A percentile compares a stretch with the other conserved stretches of the same genome.
These are phyloP conservation scores for Inonotus hispidus DNA, from an alignment of 1,284 basidiomycete genomes.

Conservation along the genomic window DNA sequence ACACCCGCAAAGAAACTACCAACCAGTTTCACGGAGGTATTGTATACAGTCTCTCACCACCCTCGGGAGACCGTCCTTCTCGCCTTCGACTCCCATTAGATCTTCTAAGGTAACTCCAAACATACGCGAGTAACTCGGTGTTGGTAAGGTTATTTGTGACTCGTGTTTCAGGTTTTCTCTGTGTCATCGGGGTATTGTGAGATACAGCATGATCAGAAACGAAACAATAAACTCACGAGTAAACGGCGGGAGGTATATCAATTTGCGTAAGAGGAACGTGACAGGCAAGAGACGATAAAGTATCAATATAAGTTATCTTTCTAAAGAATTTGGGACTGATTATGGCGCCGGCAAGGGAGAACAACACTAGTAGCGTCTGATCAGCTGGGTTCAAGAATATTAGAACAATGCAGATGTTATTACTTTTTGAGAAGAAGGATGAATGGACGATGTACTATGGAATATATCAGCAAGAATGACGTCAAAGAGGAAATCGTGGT, in stretches of 20 bases:
- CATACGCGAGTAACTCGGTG: slow-evolving; percentile 49
- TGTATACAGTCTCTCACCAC: slow-evolving; percentile 75
- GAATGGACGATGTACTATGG: slow-evolving; percentile 77
- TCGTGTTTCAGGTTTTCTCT: slow-evolving; percentile 76
- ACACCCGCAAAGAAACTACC: slow-evolving; percentile 3
- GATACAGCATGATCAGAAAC: not conserved
- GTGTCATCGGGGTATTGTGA: not conserved
- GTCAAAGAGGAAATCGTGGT: not conserved
- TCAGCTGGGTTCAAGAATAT: not conserved
- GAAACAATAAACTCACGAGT: slow-evolving; percentile 45
- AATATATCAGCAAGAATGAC: not conserved
- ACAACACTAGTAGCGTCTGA: slow-evolving; percentile 54
- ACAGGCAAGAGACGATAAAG: slow-evolving; percentile 68
- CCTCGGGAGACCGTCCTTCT: slow-evolving; percentile 72
- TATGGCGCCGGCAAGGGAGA: slow-evolving; percentile 79
- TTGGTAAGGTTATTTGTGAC: slow-evolving; percentile 56
- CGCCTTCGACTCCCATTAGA: slow-evolving; percentile 76
- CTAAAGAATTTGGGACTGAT: slow-evolving; percentile 87
- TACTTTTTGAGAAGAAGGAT: slow-evolving; percentile 83
- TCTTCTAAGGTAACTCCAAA: slow-evolving; percentile 79
- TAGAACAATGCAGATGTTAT: slow-evolving; percentile 22
- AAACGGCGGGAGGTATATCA: slow-evolving; percentile 76
- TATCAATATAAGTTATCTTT: slow-evolving; percentile 71
- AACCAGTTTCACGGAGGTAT: slow-evolving; percentile 58
- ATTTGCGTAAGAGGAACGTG: slow-evolving; percentile 79